phyloP scores from a whole-genome alignment of 805 yeast genomes.

The Teunomyces panamensis region DNA sequence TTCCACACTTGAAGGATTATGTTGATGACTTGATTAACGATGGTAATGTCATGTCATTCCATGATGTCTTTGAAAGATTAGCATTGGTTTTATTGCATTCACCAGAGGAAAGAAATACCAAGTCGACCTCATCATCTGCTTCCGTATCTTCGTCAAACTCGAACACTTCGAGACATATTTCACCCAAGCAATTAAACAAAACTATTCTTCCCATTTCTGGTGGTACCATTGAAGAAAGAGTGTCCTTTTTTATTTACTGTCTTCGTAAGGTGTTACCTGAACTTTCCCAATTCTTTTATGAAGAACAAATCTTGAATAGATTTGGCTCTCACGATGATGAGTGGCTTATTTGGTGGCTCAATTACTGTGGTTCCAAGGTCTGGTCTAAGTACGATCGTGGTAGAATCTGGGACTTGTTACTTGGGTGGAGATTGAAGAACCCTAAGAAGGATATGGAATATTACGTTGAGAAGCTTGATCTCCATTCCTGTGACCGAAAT shows the following conservation, averaged over 20 bases:
- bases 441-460: constrained; percentile 26
- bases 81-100: constrained; percentile 73
- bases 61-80: constrained; percentile 71
- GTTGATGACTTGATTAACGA: constrained; percentile 24
- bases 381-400: constrained; percentile 82
- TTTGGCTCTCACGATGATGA: constrained; percentile 63
- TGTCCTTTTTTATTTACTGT: constrained; percentile 63
- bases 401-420: constrained; percentile 80
- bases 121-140: not conserved
- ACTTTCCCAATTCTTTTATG: constrained; percentile 68
- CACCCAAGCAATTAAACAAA: constrained; percentile 24
- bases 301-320: constrained; percentile 70
- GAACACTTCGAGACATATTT: not conserved
- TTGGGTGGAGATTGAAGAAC: constrained; percentile 65
- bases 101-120: constrained; percentile 44
- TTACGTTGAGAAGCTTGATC: constrained; percentile 28
- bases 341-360: constrained; percentile 95
- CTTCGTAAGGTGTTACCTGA: constrained; percentile 70
- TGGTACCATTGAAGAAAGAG: constrained; percentile 63
- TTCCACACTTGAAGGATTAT: constrained; percentile 22
- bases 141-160: constrained; percentile 1
- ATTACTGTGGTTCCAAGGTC: constrained; percentile 83
- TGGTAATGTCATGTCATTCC: constrained; percentile 46
- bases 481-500: constrained; percentile 21
- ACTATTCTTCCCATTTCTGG: constrained; percentile 51